phyloP scores from a whole-genome alignment of 257 asterid genomes.

The Przewalskia tangutica region DNA sequence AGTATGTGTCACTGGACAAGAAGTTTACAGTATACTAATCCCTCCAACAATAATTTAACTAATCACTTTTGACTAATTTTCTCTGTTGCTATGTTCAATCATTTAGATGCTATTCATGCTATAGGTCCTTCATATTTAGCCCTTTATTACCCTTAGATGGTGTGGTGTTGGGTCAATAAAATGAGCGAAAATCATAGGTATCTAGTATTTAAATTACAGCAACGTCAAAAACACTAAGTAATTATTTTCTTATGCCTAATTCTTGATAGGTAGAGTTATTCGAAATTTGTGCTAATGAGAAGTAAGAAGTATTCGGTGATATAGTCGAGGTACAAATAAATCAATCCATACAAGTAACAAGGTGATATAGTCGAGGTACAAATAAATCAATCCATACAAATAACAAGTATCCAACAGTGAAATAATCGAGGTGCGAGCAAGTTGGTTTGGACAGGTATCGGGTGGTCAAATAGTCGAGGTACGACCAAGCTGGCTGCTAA shows the following conservation, averaged over 20 bases:
- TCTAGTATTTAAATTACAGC: background rate
- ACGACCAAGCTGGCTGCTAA: too few relatives aligned
- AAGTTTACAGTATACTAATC: background rate
- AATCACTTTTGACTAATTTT: background rate
- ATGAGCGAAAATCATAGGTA: background rate
- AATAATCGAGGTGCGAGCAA: background rate
- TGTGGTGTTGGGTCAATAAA: accelerated
- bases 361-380: too few relatives aligned
- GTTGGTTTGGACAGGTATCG: too few relatives aligned
- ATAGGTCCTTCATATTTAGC: background rate
- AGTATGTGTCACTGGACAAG: background rate
- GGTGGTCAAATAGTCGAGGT: background rate
- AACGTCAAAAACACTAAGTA: background rate
- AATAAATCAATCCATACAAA: background rate
- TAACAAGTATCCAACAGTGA: background rate
- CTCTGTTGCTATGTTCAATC: background rate
- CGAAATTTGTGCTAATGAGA: background rate
- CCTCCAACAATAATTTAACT: background rate
- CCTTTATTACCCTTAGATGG: background rate
- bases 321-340: background rate
- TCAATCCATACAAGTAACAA: background rate
- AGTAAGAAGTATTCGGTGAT: background rate
- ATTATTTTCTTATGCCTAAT: background rate
- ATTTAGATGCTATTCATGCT: background rate
- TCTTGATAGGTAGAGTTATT: too few relatives aligned